phyloP scores from a whole-genome alignment of 2,329 filamentous ascomycete species.

The Phaeosphaeria sp. region DNA sequence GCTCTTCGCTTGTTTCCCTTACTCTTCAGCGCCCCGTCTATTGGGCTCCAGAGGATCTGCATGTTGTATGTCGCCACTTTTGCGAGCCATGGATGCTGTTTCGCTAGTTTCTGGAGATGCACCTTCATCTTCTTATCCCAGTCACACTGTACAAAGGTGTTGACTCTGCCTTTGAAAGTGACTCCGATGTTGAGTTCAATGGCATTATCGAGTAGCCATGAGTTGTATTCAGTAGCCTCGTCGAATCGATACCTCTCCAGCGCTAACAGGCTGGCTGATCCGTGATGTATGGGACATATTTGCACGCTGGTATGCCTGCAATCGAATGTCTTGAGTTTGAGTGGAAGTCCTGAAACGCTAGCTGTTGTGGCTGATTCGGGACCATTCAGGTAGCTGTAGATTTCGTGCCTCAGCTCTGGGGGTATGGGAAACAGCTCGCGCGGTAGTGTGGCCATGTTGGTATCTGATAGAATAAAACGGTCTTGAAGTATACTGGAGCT shows the following conservation, averaged over 20 bases:
- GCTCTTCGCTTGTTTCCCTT: slow-evolving; percentile 21
- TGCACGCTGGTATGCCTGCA: slow-evolving; percentile 34
- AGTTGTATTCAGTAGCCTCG: slow-evolving; percentile 36
- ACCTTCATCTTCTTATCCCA: slow-evolving; percentile 34
- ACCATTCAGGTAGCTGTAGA: slow-evolving; percentile 33
- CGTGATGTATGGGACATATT: slow-evolving; percentile 32
- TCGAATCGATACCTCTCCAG: slow-evolving; percentile 23
- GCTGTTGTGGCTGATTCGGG: neutral
- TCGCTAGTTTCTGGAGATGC: slow-evolving; percentile 32
- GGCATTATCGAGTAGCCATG: slow-evolving; percentile 27
- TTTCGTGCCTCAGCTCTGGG: slow-evolving; percentile 40
- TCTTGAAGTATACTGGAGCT: neutral
- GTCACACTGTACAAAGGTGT: slow-evolving; percentile 34
- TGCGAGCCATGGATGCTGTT: slow-evolving; percentile 30
- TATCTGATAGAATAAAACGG: neutral
- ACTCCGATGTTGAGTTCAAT: slow-evolving; percentile 29
- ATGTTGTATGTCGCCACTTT: slow-evolving; percentile 33
- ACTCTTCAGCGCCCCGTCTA: slow-evolving; percentile 20
- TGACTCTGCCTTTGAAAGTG: slow-evolving; percentile 32
- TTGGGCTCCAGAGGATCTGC: slow-evolving; percentile 31
- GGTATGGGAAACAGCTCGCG: slow-evolving; percentile 30
- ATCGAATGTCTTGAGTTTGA: slow-evolving; percentile 29
- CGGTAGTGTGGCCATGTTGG: slow-evolving; percentile 7
- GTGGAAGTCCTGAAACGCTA: slow-evolving; percentile 22
- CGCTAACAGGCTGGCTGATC: slow-evolving; percentile 27